These are phyloP conservation scores for Quercus ilex DNA, from an alignment of 306 rosid species.

Conservation along the genomic window DNA sequence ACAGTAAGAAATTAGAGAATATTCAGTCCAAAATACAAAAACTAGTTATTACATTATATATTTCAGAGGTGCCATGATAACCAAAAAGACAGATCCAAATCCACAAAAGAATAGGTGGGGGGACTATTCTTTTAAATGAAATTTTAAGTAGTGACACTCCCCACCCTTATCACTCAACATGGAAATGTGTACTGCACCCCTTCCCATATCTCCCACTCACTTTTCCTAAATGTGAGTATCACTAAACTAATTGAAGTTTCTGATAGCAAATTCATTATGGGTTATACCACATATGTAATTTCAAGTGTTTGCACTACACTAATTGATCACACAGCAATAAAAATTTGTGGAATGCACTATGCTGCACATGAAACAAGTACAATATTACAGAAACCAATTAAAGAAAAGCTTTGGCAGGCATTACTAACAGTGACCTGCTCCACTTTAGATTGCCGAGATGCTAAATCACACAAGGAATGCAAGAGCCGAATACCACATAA, in stretches of 20 bases:
- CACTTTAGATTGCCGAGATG: slow-evolving; percentile 72
- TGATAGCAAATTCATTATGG: not conserved
- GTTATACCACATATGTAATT: not conserved
- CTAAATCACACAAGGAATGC: slow-evolving; percentile 88
- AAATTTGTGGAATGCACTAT: not conserved
- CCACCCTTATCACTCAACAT: not conserved
- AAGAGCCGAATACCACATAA: slow-evolving; percentile 73
- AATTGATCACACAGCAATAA: not conserved
- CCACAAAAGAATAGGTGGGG: not conserved
- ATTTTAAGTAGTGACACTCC: not conserved
- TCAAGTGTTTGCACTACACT: not conserved
- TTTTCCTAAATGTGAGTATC: not conserved
- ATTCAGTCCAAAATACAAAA: not conserved
- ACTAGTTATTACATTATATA: not conserved
- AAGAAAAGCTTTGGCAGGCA: slow-evolving; percentile 11
- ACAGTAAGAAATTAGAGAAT: not conserved
- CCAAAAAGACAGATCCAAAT: not conserved
- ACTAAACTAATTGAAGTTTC: not conserved
- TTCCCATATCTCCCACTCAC: not conserved
- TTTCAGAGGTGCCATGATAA: not conserved
- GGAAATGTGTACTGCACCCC: not conserved
- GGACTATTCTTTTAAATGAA: not conserved
- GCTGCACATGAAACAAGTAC: slow-evolving; percentile 9
- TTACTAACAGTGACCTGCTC: slow-evolving; percentile 65
- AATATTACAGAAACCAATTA: slow-evolving; percentile 2